These are phyloP conservation scores for Kuraishia hungarica DNA, from an alignment of 805 yeast species.

Conservation along the genomic window DNA sequence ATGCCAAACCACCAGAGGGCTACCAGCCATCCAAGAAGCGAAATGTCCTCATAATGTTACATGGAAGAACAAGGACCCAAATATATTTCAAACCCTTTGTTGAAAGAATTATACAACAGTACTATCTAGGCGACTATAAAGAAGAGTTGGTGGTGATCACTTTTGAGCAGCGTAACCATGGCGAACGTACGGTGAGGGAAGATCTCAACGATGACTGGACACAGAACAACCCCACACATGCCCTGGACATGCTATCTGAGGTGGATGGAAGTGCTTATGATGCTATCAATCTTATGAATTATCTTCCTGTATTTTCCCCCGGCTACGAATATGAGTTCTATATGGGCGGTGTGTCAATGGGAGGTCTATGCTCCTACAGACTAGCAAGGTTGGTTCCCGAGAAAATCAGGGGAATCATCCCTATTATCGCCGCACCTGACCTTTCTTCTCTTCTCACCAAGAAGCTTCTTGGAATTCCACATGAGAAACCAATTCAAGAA, in stretches of 20 bases:
- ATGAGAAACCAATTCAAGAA: neutral
- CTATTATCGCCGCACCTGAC: slow-evolving; percentile 43
- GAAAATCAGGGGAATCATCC: slow-evolving; percentile 31
- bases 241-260: slow-evolving; percentile 36
- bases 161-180: slow-evolving; percentile 51
- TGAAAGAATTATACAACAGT: slow-evolving; percentile 22
- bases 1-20: slow-evolving; percentile 15
- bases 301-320: slow-evolving; percentile 28
- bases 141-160: slow-evolving; percentile 33
- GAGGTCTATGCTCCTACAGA: slow-evolving; percentile 48
- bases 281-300: slow-evolving; percentile 31
- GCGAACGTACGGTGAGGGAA: slow-evolving; percentile 30
- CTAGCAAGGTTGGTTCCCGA: slow-evolving; percentile 30
- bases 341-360: slow-evolving; percentile 43
- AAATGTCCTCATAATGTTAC: slow-evolving; percentile 35
- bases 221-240: slow-evolving; percentile 40
- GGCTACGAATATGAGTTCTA: slow-evolving; percentile 25
- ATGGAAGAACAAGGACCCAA: slow-evolving; percentile 35
- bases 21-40: slow-evolving; percentile 13
- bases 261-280: slow-evolving; percentile 42
- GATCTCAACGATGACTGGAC: slow-evolving; percentile 34
- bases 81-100: slow-evolving; percentile 31
- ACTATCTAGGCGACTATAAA: slow-evolving; percentile 11
- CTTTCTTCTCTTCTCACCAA: slow-evolving; percentile 30
- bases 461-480: neutral